Conservation (phyloP, 129 eudicot genomes). For the Lactuca sativa region DNA sequence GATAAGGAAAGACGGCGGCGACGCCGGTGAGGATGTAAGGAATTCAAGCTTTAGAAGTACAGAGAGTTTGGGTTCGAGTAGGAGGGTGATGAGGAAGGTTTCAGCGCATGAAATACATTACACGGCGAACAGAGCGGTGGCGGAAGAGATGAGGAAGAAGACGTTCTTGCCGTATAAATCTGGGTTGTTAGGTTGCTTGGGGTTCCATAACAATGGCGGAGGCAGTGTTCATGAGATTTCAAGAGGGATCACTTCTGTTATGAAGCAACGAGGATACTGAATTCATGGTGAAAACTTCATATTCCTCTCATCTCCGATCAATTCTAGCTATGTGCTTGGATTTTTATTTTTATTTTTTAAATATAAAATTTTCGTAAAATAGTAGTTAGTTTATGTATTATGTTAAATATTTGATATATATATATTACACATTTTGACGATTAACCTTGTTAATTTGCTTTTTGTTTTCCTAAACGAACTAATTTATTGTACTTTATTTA, state of each 20-base stretch:
- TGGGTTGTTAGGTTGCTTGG: constrained; percentile 76
- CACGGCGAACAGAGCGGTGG: constrained; percentile 64
- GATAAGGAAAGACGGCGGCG: constrained; percentile 22
- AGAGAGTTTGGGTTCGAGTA: constrained; percentile 16
- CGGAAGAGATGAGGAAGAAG: constrained; percentile 89
- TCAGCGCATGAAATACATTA: constrained; percentile 76
- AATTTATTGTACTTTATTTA: too few relatives aligned
- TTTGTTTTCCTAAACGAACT: too few relatives aligned
- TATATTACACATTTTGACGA: too few relatives aligned
- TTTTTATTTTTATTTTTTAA: background rate
- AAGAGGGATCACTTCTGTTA: constrained; percentile 31
- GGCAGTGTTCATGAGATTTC: constrained; percentile 35
- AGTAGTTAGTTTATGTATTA: background rate
- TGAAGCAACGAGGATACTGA: constrained; percentile 26
- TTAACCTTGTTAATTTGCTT: too few relatives aligned
- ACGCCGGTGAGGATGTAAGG: constrained; percentile 3
- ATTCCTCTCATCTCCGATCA: background rate
- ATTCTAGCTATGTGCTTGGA: background rate
- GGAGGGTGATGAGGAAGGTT: constrained; percentile 35
- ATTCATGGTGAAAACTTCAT: background rate
- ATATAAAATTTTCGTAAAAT: background rate
- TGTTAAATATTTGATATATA: background rate
- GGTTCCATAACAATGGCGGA: constrained; percentile 41
- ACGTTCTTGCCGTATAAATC: constrained; percentile 75
- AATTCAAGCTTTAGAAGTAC: constrained; percentile 24